Conservation (phyloP, 139 green algal species). For the Monoraphidium neglectum region DNA sequence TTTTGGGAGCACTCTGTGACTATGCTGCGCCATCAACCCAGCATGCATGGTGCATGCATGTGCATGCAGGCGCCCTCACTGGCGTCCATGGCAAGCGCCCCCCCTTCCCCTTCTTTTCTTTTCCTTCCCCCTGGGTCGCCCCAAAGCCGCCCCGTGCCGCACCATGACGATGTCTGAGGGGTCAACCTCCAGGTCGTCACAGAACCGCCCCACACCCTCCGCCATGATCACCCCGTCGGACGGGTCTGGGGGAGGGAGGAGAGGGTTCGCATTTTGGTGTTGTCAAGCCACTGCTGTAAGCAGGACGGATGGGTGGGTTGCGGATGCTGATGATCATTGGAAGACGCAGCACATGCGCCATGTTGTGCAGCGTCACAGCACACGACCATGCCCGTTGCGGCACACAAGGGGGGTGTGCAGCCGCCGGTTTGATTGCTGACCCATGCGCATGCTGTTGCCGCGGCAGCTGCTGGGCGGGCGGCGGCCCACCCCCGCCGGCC, state of each 20-base stretch:
- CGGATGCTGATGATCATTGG: too few species aligned
- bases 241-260: constrained; percentile 36
- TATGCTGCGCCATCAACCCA: background rate
- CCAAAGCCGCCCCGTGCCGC: background rate
- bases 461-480: background rate
- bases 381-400: background rate
- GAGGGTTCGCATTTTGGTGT: too few species aligned
- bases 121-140: background rate
- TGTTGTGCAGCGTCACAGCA: background rate
- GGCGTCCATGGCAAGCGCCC: background rate
- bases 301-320: background rate
- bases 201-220: constrained; percentile 77
- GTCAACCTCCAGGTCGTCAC: constrained; percentile 79
- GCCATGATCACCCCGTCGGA: constrained; percentile 58
- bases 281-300: too few species aligned
- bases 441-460: background rate
- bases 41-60: background rate
- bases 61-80: background rate
- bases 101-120: background rate
- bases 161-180: constrained; percentile 82
- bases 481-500: too few species aligned
- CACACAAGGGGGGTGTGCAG: background rate
- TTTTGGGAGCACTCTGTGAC: background rate
- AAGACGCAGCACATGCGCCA: background rate
- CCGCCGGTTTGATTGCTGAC: background rate